Percentiles rank a stretch among this genome's conserved stretches.
Evolutionary conservation across 169 alveolate species (phyloP).

Genomic region (Eimeria necatrix): DNA sequence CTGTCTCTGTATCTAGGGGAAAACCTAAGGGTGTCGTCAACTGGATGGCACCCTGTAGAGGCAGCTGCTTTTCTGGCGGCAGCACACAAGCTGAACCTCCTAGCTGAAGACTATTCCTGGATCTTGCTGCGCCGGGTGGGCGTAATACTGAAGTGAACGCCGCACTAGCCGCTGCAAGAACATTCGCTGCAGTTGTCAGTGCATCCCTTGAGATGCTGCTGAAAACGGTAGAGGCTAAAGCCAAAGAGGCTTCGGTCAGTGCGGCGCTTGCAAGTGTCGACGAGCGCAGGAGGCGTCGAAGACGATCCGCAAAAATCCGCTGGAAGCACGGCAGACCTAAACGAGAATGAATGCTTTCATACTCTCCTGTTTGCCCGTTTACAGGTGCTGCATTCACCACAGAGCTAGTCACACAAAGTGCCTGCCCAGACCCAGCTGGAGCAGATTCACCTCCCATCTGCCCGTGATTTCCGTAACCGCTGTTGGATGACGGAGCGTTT

Average conservation of each 20-base stretch:
- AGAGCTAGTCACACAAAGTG: conserved; percentile 28
- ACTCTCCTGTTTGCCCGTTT: background rate
- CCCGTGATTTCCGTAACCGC: background rate
- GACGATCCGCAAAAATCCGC: conserved; percentile 41
- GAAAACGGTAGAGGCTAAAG: conserved; percentile 37
- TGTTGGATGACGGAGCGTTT: background rate
- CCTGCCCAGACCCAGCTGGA: background rate
- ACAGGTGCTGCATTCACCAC: background rate
- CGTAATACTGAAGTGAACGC: conserved; percentile 44
- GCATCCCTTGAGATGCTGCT: conserved; percentile 51
- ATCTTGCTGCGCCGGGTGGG: conserved; percentile 39
- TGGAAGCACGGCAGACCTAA: conserved; percentile 38
- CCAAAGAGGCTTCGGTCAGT: conserved; percentile 59
- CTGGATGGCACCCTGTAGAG: conserved; percentile 21
- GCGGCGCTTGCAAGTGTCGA: conserved; percentile 59
- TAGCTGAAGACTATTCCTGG: conserved; percentile 5
- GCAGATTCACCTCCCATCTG: conserved; percentile 20
- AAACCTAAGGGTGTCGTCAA: background rate
- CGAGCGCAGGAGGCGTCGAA: conserved; percentile 56
- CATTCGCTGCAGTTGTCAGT: conserved; percentile 32
- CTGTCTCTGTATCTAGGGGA: conserved; percentile 50
- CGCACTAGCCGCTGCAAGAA: conserved; percentile 52
- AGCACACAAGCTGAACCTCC: conserved; percentile 20
- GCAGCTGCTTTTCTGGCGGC: conserved; percentile 3
- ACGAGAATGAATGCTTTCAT: background rate